These are phyloP conservation scores for Talaromyces amestolkiae DNA, from an alignment of 2,329 filamentous ascomycete genomes.

Conservation along the genomic window DNA sequence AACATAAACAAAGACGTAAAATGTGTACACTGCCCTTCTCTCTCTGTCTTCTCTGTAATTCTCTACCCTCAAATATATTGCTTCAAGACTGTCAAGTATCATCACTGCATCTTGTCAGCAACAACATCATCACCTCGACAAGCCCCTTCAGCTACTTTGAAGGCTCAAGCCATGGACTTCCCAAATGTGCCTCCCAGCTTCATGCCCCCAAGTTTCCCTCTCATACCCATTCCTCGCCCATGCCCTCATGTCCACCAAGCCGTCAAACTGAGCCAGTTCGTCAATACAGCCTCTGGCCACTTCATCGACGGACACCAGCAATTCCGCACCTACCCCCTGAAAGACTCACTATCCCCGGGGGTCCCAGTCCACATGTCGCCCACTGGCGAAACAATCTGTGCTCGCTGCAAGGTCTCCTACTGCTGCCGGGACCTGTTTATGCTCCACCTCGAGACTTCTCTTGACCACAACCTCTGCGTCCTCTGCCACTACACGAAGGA, in stretches of 20 bases:
- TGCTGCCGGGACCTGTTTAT: not conserved
- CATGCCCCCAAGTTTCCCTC: too few species aligned
- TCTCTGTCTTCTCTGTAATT: not conserved
- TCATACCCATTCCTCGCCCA: not conserved
- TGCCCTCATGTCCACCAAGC: not conserved
- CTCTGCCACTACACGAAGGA: constrained; percentile 16
- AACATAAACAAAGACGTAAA: not conserved
- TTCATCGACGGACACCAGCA: not conserved
- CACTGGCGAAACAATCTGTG: constrained; percentile 7
- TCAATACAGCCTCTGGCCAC: not conserved
- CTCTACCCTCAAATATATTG: not conserved
- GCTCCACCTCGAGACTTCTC: constrained; percentile 1
- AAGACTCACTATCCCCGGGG: not conserved
- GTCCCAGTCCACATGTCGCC: not conserved
- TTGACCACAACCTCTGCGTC: constrained; percentile 16
- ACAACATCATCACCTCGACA: not conserved
- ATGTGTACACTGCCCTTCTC: not conserved
- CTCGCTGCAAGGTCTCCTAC: constrained; percentile 9
- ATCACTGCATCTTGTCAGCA: not conserved
- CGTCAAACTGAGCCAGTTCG: not conserved
- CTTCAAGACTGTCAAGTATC: not conserved
- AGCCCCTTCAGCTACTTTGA: not conserved
- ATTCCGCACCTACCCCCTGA: not conserved
- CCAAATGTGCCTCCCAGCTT: not conserved
- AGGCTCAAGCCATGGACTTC: not conserved